phyloP scores from a whole-genome alignment of 1,284 basidiomycete species.

The Cutaneotrichosporon cutaneum region DNA sequence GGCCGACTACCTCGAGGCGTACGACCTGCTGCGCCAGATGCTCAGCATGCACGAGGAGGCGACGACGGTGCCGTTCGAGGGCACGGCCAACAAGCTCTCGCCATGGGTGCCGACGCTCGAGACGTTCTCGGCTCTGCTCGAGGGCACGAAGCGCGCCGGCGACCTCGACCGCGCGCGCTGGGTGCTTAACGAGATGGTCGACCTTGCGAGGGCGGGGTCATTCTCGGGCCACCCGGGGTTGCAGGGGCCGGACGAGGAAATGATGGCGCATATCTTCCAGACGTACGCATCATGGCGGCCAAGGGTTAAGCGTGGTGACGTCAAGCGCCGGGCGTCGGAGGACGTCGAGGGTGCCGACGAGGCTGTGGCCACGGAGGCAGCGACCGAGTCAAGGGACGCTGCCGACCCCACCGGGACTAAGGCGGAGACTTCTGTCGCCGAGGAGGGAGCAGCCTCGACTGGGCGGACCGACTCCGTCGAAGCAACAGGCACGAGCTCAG shows the following conservation, averaged over 20 bases:
- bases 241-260: slow-evolving; percentile 63
- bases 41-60: slow-evolving; percentile 63
- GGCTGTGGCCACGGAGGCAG: slow-evolving; percentile 12
- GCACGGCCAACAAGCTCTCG: slow-evolving; percentile 51
- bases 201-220: slow-evolving; percentile 51
- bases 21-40: slow-evolving; percentile 77
- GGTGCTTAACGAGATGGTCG: slow-evolving; percentile 79
- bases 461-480: neutral
- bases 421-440: neutral
- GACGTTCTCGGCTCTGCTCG: slow-evolving; percentile 79
- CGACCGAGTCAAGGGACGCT: neutral
- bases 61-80: slow-evolving; percentile 36
- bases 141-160: slow-evolving; percentile 81
- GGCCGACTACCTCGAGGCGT: slow-evolving; percentile 69
- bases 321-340: slow-evolving; percentile 1
- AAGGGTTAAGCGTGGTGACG: slow-evolving; percentile 16
- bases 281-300: slow-evolving; percentile 79
- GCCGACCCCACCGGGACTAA: neutral
- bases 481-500: neutral
- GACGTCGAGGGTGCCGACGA: slow-evolving; percentile 6
- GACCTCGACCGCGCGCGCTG: slow-evolving; percentile 81
- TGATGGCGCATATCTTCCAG: slow-evolving; percentile 82
- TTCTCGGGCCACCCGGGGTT: slow-evolving; percentile 5
- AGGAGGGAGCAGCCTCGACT: neutral
- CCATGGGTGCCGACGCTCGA: slow-evolving; percentile 64